These are phyloP conservation scores for Yamadazyma kanchanaburiensis DNA, from an alignment of 1,139 yeast species.

Conservation along the genomic window DNA sequence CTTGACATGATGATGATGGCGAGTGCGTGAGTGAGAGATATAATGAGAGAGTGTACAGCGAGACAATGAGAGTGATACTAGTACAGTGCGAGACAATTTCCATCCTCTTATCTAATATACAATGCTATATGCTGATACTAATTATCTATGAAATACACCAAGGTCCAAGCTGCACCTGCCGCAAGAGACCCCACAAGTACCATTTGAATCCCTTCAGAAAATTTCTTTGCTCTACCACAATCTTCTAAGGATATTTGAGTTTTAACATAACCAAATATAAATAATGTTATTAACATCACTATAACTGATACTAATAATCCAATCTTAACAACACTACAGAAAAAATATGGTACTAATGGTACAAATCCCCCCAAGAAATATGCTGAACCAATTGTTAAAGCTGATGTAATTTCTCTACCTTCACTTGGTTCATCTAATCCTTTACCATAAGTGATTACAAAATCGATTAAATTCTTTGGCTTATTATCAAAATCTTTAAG, in stretches of 20 bases:
- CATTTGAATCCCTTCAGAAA: constrained; percentile 86
- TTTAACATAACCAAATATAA: constrained; percentile 82
- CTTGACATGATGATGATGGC: constrained; percentile 30
- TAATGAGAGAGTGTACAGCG: too few species aligned
- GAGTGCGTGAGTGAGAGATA: constrained; percentile 1
- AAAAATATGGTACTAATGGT: constrained; percentile 79
- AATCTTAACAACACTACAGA: constrained; percentile 65
- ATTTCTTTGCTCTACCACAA: constrained; percentile 57
- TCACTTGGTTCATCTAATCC: constrained; percentile 82
- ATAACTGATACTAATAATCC: constrained; percentile 76
- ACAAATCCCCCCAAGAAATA: constrained; percentile 80
- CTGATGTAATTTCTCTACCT: constrained; percentile 72
- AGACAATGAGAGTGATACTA: too few species aligned
- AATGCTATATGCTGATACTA: constrained; percentile 4
- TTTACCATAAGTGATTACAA: constrained; percentile 67
- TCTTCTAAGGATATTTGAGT: constrained; percentile 79
- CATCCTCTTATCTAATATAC: background rate
- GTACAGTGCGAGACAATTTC: background rate
- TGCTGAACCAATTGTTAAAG: constrained; percentile 70
- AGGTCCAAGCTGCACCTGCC: constrained; percentile 95
- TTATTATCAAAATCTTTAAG: constrained; percentile 65
- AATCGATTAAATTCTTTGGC: constrained; percentile 68
- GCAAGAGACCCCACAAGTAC: constrained; percentile 90
- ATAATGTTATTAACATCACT: constrained; percentile 82
- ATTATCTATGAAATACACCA: constrained; percentile 73